A percentile compares a stretch with the other conserved stretches of the same genome.
phyloP scores from a whole-genome alignment of 306 rosid genomes.

The Quercus agrifolia region DNA sequence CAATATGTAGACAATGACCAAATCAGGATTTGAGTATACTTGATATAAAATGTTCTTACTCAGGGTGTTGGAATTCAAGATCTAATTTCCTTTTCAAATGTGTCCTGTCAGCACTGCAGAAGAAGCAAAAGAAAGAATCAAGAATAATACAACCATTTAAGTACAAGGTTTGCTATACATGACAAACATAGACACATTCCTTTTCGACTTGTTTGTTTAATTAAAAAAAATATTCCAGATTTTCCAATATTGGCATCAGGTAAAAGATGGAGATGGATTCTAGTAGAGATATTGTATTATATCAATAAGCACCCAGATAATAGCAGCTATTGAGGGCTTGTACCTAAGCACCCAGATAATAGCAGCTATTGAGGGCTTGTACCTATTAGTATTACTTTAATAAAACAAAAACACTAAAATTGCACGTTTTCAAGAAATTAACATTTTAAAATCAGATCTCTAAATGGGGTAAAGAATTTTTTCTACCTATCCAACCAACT shows the following conservation, averaged over 20 bases:
- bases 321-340: neutral
- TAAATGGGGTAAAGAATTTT: neutral
- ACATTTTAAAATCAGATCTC: neutral
- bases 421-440: neutral
- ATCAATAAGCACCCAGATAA: neutral
- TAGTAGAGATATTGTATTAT: neutral
- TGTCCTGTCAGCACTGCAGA: conserved; percentile 84
- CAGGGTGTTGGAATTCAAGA: conserved; percentile 78
- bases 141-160: conserved; percentile 1
- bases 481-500: neutral
- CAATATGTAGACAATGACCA: conserved; percentile 1
- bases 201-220: neutral
- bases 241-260: neutral
- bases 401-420: neutral
- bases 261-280: neutral
- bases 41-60: conserved; percentile 33
- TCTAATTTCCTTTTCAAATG: conserved; percentile 92
- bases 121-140: conserved; percentile 17
- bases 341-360: neutral
- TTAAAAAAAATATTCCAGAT: neutral
- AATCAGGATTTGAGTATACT: conserved; percentile 8
- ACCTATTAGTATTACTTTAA: neutral
- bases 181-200: conserved; percentile 11
- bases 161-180: conserved; percentile 8
- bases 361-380: neutral